Base-by-base conservation (phyloP, 192 early-diverging fungal species). In the Coemansia sp. region DNA sequence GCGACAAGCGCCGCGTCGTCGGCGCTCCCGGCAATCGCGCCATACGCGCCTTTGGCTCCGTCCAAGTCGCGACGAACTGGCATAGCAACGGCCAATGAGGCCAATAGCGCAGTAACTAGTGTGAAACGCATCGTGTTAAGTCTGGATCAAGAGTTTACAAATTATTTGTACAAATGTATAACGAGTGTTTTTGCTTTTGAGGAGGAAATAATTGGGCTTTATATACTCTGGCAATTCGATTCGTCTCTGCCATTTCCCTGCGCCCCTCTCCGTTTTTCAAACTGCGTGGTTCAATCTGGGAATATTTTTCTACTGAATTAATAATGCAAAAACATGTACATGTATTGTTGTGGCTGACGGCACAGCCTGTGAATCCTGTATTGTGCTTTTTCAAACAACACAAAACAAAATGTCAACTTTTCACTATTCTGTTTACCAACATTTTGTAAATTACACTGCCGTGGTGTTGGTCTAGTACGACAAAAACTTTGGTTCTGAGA, bases 21-120 rank as follows among this genome's bases (percentile, higher is more conserved):
- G 17, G 70, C 66, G 19, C 75, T 78, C 1, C 50, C 53, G 2
- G 35, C 29, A 3, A 78, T 67, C 0, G 66, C 50, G 23, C 65
- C 58, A 39, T 59, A 66, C 6, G 66, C 66, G 0, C 53, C 66
- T 7, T 55, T 45, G 2, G 75, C 75, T 7, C 62, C 66, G 10
- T 68, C 63, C 63, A 62, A 57, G 27, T 78, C 70, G 27, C 75
- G 75, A 48, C 62, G 75, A 2, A 69, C 0, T 4, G 59, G 48
- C 2, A 37, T 9, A 0, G 51, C 56, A 22, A 62, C 23, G 5
- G 56, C 52, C 15, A 62, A 32, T 3, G 70, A 59, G 45, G 66
- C 11, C 10, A 77, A 41, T 19, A 55, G 38, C 27, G 54, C 10
- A 32, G 41, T 15, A 4, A 68, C 19, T 3, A 63, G 4, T 9